Evolutionary conservation across 1,284 basidiomycete species (phyloP).

Genomic region (Ganoderma multipileum): DNA sequence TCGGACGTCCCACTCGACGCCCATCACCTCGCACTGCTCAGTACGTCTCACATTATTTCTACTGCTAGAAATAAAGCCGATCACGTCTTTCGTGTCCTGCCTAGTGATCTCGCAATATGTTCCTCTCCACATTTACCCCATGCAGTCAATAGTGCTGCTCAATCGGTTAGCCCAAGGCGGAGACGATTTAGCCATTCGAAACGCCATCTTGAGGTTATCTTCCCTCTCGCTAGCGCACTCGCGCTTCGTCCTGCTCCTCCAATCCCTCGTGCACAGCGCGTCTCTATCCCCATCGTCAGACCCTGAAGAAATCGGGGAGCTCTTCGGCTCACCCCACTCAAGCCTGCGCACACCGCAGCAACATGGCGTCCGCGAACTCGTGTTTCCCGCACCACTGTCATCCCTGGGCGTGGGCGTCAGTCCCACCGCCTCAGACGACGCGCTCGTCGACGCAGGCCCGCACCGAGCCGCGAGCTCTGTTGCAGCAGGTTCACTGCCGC

Average conservation of each 20-base stretch:
- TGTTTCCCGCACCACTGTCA: conserved; percentile 70
- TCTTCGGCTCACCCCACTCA: conserved; percentile 28
- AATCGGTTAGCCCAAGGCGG: conserved; percentile 42
- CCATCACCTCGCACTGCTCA: conserved; percentile 63
- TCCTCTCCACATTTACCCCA: conserved; percentile 63
- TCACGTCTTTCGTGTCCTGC: neutral
- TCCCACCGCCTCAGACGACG: conserved; percentile 14
- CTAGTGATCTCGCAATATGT: conserved; percentile 68
- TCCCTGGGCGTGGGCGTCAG: conserved; percentile 40
- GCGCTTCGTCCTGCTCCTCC: conserved; percentile 74
- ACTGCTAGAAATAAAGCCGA: conserved; percentile 16
- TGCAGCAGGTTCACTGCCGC: neutral
- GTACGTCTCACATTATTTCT: conserved; percentile 50
- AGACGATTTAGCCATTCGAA: conserved; percentile 44
- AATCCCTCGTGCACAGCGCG: conserved; percentile 70
- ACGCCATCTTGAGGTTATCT: conserved; percentile 49
- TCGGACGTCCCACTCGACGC: conserved; percentile 60
- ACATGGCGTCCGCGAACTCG: conserved; percentile 59
- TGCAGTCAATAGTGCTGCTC: conserved; percentile 61
- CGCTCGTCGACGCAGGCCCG: conserved; percentile 1
- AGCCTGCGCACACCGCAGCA: conserved; percentile 34
- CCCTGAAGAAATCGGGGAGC: conserved; percentile 47
- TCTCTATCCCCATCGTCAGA: conserved; percentile 44
- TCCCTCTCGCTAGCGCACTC: conserved; percentile 67
- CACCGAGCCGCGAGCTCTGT: neutral